Evolutionary conservation across 148 eudicot genomes (phyloP), one percentile per base, ranked within the genome.

Genomic region (Amaranthus hypochondriacus): DNA sequence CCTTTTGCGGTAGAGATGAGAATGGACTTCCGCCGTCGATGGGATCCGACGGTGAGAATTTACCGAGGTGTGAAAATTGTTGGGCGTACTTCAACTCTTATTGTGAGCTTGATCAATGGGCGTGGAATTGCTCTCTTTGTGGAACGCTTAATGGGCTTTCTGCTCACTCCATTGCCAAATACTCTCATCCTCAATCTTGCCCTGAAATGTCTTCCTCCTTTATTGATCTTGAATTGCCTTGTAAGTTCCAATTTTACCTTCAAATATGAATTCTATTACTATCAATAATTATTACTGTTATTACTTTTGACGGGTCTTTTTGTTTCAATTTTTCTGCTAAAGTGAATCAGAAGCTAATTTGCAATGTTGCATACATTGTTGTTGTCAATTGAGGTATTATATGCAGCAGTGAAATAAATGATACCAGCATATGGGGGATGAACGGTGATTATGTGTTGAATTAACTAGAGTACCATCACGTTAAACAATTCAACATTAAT

Each of bases 11-110:
- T 21, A 62, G 56, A 62, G 97, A 94, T 64, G 98, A 94, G 88
- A 84, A 89, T 85, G 90, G 89, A 3, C 76, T 66, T 51, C 73
- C 88, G 5, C 98, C 97, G 84, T 81, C 80, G 78, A 81, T 83
- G 78, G 98, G 98, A 87, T 79, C 89, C 39, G 90, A 80, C 76
- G 98, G 97, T 5, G 84, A 91, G 49, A 67, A 78, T 28, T 62
- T 94, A 53, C 98, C 98, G 7, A 76, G 98, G 72, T 94, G 98
- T 75, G 98, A 94, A 86, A 89, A 91, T 76, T 94, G 98, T 71
- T 94, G 96, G 96, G 97, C 96, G 0, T 94, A 94, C 78, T 94
- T 91, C 80, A 94, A 91, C 53, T 91, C 97, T 0, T 91, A 83
- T 72, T 91, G 96, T 66, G 97, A 91, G 64, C 89, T 85, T 73